Evolutionary conservation across 2,329 filamentous ascomycete genomes (phyloP).

Genomic region (Dactylellina sp.): DNA sequence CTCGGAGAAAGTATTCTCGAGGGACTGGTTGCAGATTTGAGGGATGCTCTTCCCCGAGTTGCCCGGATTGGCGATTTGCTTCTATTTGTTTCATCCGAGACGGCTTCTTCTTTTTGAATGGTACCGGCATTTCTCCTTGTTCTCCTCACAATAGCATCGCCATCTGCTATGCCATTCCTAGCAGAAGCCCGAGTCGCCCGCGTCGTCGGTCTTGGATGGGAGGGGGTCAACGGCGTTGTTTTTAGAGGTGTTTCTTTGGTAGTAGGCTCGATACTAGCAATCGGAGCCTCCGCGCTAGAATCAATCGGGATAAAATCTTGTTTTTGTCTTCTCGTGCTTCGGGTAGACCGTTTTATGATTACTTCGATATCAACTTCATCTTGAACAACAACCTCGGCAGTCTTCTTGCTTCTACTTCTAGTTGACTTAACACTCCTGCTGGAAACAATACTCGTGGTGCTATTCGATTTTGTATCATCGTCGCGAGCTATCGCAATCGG

Average conservation of each 20-base stretch:
- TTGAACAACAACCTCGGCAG: slow-evolving; percentile 19
- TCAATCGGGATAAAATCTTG: background rate
- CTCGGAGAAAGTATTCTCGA: slow-evolving; percentile 17
- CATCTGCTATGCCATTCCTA: background rate
- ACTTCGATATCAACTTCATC: slow-evolving; percentile 38
- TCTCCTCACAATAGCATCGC: background rate
- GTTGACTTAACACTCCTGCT: slow-evolving; percentile 20
- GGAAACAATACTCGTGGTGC: slow-evolving; percentile 16
- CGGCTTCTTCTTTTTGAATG: slow-evolving; percentile 10
- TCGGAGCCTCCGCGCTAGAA: background rate
- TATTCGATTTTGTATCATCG: slow-evolving; percentile 27
- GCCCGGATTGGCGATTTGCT: slow-evolving; percentile 17
- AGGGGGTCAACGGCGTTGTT: background rate
- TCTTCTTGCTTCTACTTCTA: slow-evolving; percentile 16
- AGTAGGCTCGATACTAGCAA: background rate
- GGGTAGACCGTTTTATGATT: slow-evolving; percentile 41
- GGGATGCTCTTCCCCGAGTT: background rate
- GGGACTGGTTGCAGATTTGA: background rate
- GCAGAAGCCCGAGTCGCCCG: background rate
- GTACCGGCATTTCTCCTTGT: slow-evolving; percentile 12
- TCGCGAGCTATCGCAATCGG: background rate
- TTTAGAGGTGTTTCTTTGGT: background rate
- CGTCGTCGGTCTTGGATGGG: background rate
- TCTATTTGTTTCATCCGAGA: background rate
- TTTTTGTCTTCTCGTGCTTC: slow-evolving; percentile 26